A percentile compares a stretch with the other conserved stretches of the same genome.
phyloP scores from a whole-genome alignment of 768 basidiomycete species.

The Termitomyces sp. region DNA sequence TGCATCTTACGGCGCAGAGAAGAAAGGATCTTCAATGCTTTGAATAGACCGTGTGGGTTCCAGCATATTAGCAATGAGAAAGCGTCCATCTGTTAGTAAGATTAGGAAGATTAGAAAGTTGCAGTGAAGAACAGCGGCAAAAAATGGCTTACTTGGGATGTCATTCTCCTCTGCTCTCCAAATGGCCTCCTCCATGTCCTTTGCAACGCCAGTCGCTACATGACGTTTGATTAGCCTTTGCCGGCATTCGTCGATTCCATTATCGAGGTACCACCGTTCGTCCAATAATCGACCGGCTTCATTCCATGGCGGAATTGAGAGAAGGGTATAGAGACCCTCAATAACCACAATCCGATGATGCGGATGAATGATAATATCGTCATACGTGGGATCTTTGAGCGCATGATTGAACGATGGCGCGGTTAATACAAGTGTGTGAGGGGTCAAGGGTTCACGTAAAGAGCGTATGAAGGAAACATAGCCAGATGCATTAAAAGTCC shows the following conservation, averaged over 20 bases:
- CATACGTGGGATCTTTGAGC: slow-evolving; percentile 74
- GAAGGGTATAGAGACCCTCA: slow-evolving; percentile 85
- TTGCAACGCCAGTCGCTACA: slow-evolving; percentile 71
- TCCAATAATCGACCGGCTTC: slow-evolving; percentile 61
- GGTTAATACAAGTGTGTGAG: slow-evolving; percentile 28
- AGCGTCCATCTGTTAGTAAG: slow-evolving; percentile 34
- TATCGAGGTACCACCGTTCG: slow-evolving; percentile 71
- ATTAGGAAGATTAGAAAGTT: background rate
- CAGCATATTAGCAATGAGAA: slow-evolving; percentile 38
- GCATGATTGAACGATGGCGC: slow-evolving; percentile 88
- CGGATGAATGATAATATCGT: slow-evolving; percentile 51
- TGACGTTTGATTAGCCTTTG: slow-evolving; percentile 65
- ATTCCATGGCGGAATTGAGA: slow-evolving; percentile 69
- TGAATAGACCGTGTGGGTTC: slow-evolving; percentile 37
- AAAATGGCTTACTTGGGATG: slow-evolving; percentile 53
- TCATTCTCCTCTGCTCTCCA: slow-evolving; percentile 77
- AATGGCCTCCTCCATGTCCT: slow-evolving; percentile 53
- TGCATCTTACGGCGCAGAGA: background rate
- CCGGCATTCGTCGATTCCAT: slow-evolving; percentile 50
- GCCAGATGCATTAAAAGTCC: slow-evolving; percentile 80
- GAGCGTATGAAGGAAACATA: slow-evolving; percentile 64
- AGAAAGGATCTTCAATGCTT: slow-evolving; percentile 17
- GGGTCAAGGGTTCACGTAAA: slow-evolving; percentile 36
- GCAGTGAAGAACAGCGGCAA: background rate
- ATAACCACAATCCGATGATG: slow-evolving; percentile 76